Base-by-base conservation (phyloP, 176 grass and related monocot genomes). In the Aegilops bicornis region DNA sequence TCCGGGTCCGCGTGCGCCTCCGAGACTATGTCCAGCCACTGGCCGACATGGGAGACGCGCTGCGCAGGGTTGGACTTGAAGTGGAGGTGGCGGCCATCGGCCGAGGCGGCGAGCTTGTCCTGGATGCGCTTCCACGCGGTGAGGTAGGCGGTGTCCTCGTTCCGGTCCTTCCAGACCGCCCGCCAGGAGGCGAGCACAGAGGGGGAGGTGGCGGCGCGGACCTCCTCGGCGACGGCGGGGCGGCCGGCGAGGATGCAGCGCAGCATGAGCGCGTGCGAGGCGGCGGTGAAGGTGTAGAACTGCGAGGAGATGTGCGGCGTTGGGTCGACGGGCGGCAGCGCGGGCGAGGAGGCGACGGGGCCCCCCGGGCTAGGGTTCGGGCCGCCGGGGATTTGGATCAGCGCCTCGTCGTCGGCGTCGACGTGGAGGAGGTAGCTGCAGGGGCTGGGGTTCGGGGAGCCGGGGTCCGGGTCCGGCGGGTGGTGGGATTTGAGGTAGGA, bases 131-230 rank as follows among this genome's bases (percentile, higher is more conserved):
- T 99, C 97, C 97, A 99, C 1, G 97, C 97, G 25, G 97, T 99
- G 89, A 99, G 94, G 79, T 99, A 99, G 27, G 97, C 97, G 42
- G 97, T 99, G 86, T 99, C 97, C 92, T 99, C 97, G 89, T 99
- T 99, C 11, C 97, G 92, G 86, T 99, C 97, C 92, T 99, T 99
- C 97, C 97, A 99, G 11, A 99, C 97, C 3, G 92, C 76, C 59
- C 97, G 92, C 97, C 97, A 99, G 1, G 97, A 99, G 27, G 86
- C 84, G 70, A 99, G 97, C 60, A 99, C 97, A 54, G 92, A 61
- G 35, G 36, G 85, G 4, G 97, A 85, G 3, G 92, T 97, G n/a
- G 97, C 97, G 20, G 73, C 76, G 69, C 94, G 97, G 79, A 99
- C 93, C 89, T 99, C 97, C 2, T 97, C 92, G 8, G 87, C 67